Evolutionary conservation across 306 rosid species (phyloP).

Genomic region (Alnus glutinosa): DNA sequence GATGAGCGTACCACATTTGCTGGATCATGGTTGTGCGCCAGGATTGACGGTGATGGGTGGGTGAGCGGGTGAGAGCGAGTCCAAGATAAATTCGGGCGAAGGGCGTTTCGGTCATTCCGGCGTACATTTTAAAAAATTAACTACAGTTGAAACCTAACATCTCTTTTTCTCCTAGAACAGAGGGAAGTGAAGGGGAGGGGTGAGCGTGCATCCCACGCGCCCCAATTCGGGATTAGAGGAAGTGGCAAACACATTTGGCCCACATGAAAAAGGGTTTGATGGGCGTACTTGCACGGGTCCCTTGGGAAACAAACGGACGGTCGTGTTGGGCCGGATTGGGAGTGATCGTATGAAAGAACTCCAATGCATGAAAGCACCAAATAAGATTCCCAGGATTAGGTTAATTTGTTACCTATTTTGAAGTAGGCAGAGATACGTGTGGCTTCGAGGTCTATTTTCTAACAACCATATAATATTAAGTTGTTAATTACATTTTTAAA

Average conservation of each 20-base stretch:
- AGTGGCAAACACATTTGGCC: constrained; percentile 34
- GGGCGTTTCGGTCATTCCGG: neutral
- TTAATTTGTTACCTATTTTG: neutral
- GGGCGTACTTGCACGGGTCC: neutral
- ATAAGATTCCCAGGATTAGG: constrained; percentile 15
- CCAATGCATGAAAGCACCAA: neutral
- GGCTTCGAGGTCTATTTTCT: neutral
- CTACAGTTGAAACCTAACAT: neutral
- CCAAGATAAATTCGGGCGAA: neutral
- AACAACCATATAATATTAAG: neutral
- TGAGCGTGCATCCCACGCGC: constrained; percentile 13
- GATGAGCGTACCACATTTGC: too few species aligned
- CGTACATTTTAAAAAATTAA: neutral
- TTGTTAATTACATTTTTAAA: neutral
- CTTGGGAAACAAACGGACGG: constrained; percentile 2
- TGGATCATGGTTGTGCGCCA: too few species aligned
- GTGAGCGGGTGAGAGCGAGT: too few species aligned
- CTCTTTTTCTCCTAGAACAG: neutral
- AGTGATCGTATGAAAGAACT: neutral
- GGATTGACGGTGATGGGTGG: too few species aligned
- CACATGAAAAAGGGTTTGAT: constrained; percentile 14
- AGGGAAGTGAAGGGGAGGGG: neutral
- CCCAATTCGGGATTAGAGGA: neutral
- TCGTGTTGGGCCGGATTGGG: neutral
- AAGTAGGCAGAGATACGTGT: constrained; percentile 9